Evolutionary conservation across 2,329 filamentous ascomycete species (phyloP), one percentile per base, ranked within the genome.

Genomic region (Sporothrix pallida): DNA sequence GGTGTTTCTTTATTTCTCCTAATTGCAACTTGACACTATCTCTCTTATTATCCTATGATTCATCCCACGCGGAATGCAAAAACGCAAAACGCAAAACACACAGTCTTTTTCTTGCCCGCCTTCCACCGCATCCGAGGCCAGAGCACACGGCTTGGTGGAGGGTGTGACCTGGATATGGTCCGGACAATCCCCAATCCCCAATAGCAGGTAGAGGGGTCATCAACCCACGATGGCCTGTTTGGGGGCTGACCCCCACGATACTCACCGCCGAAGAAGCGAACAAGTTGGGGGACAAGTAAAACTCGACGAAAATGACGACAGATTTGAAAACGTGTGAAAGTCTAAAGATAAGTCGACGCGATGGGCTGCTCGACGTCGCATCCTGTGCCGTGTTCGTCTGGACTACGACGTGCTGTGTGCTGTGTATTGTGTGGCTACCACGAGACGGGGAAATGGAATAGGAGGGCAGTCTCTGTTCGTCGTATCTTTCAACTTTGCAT

Each of bases 171-270:
- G 15, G n/a, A 54, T 13, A n/a, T 23, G 52, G 52, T 23, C 52
- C 52, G 52, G 52, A 54, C 52, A 54, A 54, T 54, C 52, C n/a
- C 52, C 52, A 54, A 54, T 54, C 52, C n/a, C 52, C 52, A 54
- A 54, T 54, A 54, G 52, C 2, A 9, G 52, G 52, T 20, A 54
- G 20, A n/a, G 50, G 50, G 50, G 50, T 54, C 50, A 15, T 8
- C n/a, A 20, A 23, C 9, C 20, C n/a, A 20, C 10, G n/a, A 17
- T 10, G 37, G 17, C 17, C 37, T 20, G n/a, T 4, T 63, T 63
- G 60, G 60, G 60, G 60, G 60, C 10, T n/a, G 8, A 46, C 31
- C 60, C 60, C 60, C 60, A 63, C 60, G 37, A 42, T 3, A 7
- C 8, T 9, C 37, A 63, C n/a, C n/a, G 60, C 60, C 37, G 37